A percentile compares a stretch with the other conserved stretches of the same genome.
phyloP scores from a whole-genome alignment of 192 early-diverging fungal species.

The Glomus cerebriforme region DNA sequence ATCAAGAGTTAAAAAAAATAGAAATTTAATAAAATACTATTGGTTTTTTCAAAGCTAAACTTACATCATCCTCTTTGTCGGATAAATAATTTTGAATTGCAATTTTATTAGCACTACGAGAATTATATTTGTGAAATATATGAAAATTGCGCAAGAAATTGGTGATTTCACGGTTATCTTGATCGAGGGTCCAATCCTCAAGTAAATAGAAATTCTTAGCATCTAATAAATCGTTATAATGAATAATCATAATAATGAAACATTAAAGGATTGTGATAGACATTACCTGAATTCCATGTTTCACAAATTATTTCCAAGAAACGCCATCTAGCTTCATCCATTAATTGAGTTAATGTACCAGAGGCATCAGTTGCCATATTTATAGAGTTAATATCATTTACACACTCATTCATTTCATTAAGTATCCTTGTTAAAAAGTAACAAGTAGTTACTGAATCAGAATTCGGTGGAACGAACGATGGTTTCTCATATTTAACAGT shows the following conservation, averaged over 20 bases:
- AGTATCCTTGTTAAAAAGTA: conserved; percentile 79
- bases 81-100: conserved; percentile 50
- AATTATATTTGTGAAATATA: conserved; percentile 66
- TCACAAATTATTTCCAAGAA: conserved; percentile 77
- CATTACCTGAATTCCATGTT: conserved; percentile 74
- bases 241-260: not conserved
- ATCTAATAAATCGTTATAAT: conserved; percentile 48
- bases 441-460: conserved; percentile 55
- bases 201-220: conserved; percentile 69
- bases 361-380: conserved; percentile 75
- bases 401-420: conserved; percentile 72
- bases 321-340: conserved; percentile 71
- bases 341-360: conserved; percentile 64
- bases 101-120: conserved; percentile 65
- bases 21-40: not conserved
- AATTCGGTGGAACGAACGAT: conserved; percentile 38
- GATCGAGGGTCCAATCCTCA: conserved; percentile 73
- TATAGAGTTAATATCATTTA: conserved; percentile 75
- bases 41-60: not conserved
- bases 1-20: not conserved
- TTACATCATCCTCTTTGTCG: conserved; percentile 36
- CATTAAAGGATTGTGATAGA: conserved; percentile 31
- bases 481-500: not conserved
- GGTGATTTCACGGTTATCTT: conserved; percentile 64
- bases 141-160: conserved; percentile 66